Evolutionary conservation across 2,329 filamentous ascomycete genomes (phyloP), one percentile per base, ranked within the genome.

Genomic region (Calonectria pseudoreteaudii): DNA sequence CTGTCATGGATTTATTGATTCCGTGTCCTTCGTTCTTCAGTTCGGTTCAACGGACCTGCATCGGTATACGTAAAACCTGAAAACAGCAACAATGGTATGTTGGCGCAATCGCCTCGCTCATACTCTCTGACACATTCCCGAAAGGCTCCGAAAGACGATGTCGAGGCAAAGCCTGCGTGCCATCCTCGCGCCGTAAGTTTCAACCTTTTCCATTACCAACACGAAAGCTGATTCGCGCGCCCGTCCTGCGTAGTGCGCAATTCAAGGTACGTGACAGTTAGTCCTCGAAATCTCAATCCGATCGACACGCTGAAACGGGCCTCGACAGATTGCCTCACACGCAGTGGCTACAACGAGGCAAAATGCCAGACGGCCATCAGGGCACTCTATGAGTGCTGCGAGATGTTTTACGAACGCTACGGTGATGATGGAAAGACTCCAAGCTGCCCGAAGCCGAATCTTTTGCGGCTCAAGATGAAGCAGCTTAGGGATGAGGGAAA

Each of bases 301-400:
- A 64, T 18, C 30, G n/a, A 44, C 34, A 31, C 38, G n/a, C 72
- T 78, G 28, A 68, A 74, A 49, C 41, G 44, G 30, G 38, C 23
- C 38, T 60, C 20, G n/a, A 38, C 80, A 98, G 95, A 93, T 79
- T 99, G 97, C 82, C 88, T 99, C 75, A 91, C 91, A 60, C 96
- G 93, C 85, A 96, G 96, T 84, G 92, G 92, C 68, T 98, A 94
- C 87, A 91, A 97, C 74, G 95, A 98, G 85, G 91, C 91, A 53
- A 97, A 93, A 82, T 99, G 97, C 85, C 91, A 93, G 81, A 84
- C 86, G 23, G 88, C 95, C 81, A 90, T 99, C 71, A 93, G 96
- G 83, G 94, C 95, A 3, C 87, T 99, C 30, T 99, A 98, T 85
- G 93, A 97, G 79, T 99, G 97, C 86, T 99, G 97, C 85, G 93